Percentiles rank a stretch among this genome's conserved stretches.
phyloP scores from a whole-genome alignment of 768 basidiomycete genomes.

The Rhizopogon rudus region DNA sequence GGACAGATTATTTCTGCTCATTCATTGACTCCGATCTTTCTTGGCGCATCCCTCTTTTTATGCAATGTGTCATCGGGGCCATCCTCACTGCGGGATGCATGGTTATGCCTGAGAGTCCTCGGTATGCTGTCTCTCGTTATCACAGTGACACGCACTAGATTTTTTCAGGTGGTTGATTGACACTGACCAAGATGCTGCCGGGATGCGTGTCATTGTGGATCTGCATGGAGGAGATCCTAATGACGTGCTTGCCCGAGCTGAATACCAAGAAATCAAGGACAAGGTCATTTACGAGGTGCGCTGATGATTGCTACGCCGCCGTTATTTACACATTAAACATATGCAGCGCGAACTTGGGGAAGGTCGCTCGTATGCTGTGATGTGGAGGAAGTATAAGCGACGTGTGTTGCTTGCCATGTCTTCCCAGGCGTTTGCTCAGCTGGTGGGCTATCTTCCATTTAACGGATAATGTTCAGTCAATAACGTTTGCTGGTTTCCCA shows the following conservation, averaged over 20 bases:
- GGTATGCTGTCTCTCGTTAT: constrained; percentile 35
- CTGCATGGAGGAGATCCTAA: constrained; percentile 79
- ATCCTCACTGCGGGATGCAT: constrained; percentile 78
- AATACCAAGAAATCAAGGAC: constrained; percentile 88
- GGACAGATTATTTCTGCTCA: constrained; percentile 93
- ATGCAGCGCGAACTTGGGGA: constrained; percentile 70
- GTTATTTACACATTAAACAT: background rate
- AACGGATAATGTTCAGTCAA: background rate
- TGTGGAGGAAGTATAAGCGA: constrained; percentile 87
- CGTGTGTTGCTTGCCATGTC: constrained; percentile 92
- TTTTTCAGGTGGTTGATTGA: constrained; percentile 80
- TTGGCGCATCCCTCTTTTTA: constrained; percentile 88
- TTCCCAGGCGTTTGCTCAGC: constrained; percentile 91
- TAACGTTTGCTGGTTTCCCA: constrained; percentile 23
- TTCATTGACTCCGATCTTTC: constrained; percentile 80
- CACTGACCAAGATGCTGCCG: constrained; percentile 75
- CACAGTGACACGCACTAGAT: constrained; percentile 2
- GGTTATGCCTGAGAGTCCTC: constrained; percentile 85
- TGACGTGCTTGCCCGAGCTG: constrained; percentile 65
- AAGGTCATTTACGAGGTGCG: constrained; percentile 65
- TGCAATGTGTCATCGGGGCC: constrained; percentile 83
- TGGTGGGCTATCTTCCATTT: constrained; percentile 47
- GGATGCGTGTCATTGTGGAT: constrained; percentile 83
- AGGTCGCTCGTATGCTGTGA: constrained; percentile 65
- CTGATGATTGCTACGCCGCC: background rate